Evolutionary conservation across 257 asterid genomes (phyloP), one percentile per base, ranked within the genome.

Genomic region (Petrea volubilis): DNA sequence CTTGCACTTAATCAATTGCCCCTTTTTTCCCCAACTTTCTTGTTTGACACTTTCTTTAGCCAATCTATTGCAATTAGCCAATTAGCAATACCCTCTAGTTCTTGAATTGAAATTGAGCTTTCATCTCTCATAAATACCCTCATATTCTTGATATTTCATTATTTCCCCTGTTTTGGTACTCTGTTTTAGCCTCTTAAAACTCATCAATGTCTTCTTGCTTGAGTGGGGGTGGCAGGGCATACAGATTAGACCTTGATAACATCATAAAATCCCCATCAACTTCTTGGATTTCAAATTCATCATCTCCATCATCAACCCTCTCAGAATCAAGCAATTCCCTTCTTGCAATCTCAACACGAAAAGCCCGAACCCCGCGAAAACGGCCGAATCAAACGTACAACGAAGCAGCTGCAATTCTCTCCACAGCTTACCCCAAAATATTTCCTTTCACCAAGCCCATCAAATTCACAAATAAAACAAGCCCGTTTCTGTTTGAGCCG

Each of bases 381-480:
- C 74, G 98, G 78, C 98, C 97, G 25, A 93, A 90, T n/a, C 97
- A 93, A 13, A 88, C 81, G 0, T 88, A 93, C 83, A 82, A 88
- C 65, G 98, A 93, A 69, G 98, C 98, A 0, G 98, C 96, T 1
- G 81, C 95, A 0, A 79, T 93, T 23, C 88, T 93, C 23, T 90
- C 93, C 62, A 80, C 95, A 2, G 93, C 90, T 1, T 80, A 84
- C 20, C 98, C 97, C 24, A 88, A 87, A 60, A 66, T 93, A 5
- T 93, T 93, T 66, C 75, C 91, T 28, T 88, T 84, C 74, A 77
- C 81, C 2, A 82, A 83, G 61, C 87, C 86, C 12, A 38, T 31
- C 77, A 88, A 85, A 57, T 82, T 79, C 81, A 75, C 89, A 0
- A n/a, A n/a, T n/a, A 77, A 81, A 27, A 74, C 85, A 0, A 78